phyloP scores from a whole-genome alignment of 805 yeast genomes.

The Candida chauliodis region DNA sequence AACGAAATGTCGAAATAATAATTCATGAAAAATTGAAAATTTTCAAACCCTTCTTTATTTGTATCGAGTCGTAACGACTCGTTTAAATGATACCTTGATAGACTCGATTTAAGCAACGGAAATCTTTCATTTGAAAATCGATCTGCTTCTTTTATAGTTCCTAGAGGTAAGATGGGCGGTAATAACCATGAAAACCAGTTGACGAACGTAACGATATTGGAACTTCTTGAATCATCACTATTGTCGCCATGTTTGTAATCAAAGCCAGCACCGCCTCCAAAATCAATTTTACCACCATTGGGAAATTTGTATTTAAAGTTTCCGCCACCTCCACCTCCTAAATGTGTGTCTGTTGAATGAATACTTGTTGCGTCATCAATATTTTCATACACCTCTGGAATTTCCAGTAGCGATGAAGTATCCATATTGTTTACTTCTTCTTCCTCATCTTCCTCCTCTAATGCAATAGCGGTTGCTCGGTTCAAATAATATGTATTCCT shows the following conservation, averaged over 20 bases:
- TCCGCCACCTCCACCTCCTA: slow-evolving; percentile 28
- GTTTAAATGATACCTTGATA: slow-evolving; percentile 8
- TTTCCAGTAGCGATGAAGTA: background rate
- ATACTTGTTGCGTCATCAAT: slow-evolving; percentile 6
- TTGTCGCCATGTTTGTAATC: slow-evolving; percentile 17
- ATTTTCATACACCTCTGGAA: slow-evolving; percentile 4
- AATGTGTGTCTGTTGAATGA: slow-evolving; percentile 12
- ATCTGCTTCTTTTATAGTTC: background rate
- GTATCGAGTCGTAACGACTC: slow-evolving; percentile 8
- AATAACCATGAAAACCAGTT: slow-evolving; percentile 21
- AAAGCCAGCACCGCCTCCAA: slow-evolving; percentile 29
- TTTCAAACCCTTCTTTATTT: slow-evolving; percentile 9
- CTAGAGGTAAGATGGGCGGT: slow-evolving; percentile 17
- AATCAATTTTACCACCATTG: slow-evolving; percentile 18
- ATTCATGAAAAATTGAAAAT: slow-evolving; percentile 13
- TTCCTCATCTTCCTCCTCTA: slow-evolving; percentile 13
- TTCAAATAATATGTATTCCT: slow-evolving; percentile 35
- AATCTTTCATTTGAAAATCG: slow-evolving; percentile 7
- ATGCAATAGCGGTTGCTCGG: slow-evolving; percentile 23
- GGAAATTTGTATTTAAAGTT: slow-evolving; percentile 18
- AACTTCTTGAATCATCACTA: background rate
- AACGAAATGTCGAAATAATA: slow-evolving; percentile 22
- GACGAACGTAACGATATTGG: slow-evolving; percentile 4
- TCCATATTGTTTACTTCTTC: slow-evolving; percentile 1
- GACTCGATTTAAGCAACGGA: slow-evolving; percentile 7